phyloP scores from a whole-genome alignment of 371 early-diverging fungal species.

The Capniomyces stellatus region DNA sequence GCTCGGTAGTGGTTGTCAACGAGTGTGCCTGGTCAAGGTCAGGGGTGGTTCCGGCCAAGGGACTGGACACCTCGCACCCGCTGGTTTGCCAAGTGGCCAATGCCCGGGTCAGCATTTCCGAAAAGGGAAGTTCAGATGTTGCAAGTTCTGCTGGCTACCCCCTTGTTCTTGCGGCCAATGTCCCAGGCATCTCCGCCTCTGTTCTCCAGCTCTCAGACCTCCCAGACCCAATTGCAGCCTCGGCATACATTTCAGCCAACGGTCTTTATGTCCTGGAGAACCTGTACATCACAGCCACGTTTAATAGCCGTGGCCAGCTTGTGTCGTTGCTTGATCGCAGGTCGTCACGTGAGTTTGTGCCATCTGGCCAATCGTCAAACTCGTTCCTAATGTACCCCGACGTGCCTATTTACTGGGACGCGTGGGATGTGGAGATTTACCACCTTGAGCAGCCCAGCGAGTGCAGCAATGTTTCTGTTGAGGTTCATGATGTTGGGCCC shows the following conservation, averaged over 20 bases:
- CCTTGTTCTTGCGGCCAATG: constrained; percentile 6
- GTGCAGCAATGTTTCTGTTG: constrained; percentile 9
- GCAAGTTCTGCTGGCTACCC: background rate
- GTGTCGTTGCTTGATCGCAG: constrained; percentile 38
- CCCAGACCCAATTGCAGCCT: constrained; percentile 5
- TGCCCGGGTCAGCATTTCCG: background rate
- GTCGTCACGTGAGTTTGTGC: constrained; percentile 47
- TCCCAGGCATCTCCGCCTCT: constrained; percentile 7
- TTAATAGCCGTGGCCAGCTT: constrained; percentile 56
- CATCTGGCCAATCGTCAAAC: constrained; percentile 47
- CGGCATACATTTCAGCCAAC: constrained; percentile 14
- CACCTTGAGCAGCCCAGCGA: constrained; percentile 52
- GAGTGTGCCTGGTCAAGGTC: constrained; percentile 59
- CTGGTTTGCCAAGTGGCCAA: background rate
- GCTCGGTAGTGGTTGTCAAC: constrained; percentile 52
- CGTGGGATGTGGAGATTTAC: constrained; percentile 72
- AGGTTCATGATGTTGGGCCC: constrained; percentile 55
- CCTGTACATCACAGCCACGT: constrained; percentile 35
- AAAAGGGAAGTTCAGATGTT: background rate
- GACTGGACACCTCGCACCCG: constrained; percentile 5
- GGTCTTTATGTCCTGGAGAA: constrained; percentile 50
- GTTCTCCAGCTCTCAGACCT: background rate
- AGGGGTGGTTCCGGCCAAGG: constrained; percentile 44
- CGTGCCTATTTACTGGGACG: constrained; percentile 72
- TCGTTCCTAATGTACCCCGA: constrained; percentile 71